Evolutionary conservation across 345 rosid genomes (phyloP).

Genomic region (Punica granatum): DNA sequence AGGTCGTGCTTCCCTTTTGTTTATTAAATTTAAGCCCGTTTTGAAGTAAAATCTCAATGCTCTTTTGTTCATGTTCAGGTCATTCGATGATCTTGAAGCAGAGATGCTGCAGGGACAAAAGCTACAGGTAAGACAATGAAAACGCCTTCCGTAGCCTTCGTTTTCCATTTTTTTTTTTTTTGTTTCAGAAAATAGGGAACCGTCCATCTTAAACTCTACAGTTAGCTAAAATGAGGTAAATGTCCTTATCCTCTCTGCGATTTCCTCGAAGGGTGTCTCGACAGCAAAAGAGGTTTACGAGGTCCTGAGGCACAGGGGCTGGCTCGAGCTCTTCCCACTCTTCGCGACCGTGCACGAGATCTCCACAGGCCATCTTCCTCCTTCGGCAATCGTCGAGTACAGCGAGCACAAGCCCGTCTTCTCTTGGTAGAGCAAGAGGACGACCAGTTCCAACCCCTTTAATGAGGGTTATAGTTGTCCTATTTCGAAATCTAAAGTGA

Average conservation of each 20-base stretch:
- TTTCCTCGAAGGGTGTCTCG: slow-evolving; percentile 58
- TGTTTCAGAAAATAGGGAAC: too few species aligned
- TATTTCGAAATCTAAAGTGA: neutral
- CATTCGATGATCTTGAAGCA: slow-evolving; percentile 95
- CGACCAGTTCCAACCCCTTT: neutral
- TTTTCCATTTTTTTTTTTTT: neutral
- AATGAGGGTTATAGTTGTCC: neutral
- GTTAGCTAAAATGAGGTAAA: too few species aligned
- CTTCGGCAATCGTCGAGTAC: slow-evolving; percentile 76
- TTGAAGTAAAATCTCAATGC: slow-evolving; percentile 1
- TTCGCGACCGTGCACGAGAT: slow-evolving; percentile 80
- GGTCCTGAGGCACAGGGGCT: slow-evolving; percentile 65
- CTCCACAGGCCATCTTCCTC: slow-evolving; percentile 61
- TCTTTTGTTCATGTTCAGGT: slow-evolving; percentile 32
- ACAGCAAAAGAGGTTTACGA: slow-evolving; percentile 86
- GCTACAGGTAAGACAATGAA: slow-evolving; percentile 53
- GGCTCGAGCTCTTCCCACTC: slow-evolving; percentile 80
- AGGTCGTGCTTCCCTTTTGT: slow-evolving; percentile 30
- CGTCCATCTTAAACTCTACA: too few species aligned
- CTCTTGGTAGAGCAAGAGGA: slow-evolving; percentile 12
- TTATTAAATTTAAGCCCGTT: neutral
- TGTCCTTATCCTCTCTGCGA: neutral
- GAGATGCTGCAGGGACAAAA: slow-evolving; percentile 94
- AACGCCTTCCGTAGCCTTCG: neutral
- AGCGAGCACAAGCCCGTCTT: slow-evolving; percentile 43